Percentiles rank a stretch among this genome's conserved stretches.
phyloP scores from a whole-genome alignment of 1,284 basidiomycete genomes.

The Xanthoconium separans region DNA sequence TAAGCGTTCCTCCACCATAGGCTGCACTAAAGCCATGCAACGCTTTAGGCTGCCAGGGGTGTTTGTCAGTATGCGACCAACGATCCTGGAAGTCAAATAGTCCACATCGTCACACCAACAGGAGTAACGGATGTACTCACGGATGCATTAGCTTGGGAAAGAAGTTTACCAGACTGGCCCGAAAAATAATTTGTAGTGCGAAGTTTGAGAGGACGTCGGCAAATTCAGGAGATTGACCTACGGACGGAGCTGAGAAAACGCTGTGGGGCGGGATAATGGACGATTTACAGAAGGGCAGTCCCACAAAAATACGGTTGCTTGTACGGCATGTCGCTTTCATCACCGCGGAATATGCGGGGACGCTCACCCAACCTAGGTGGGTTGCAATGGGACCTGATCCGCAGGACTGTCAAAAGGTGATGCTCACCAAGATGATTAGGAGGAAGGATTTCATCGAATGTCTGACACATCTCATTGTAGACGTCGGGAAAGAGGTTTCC shows the following conservation, averaged over 20 bases:
- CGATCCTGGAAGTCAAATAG: conserved; percentile 23
- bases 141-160: conserved; percentile 36
- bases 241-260: conserved; percentile 14
- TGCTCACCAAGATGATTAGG: conserved; percentile 22
- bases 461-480: conserved; percentile 36
- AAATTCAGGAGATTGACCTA: conserved; percentile 31
- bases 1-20: conserved; percentile 35
- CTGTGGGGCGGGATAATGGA: conserved; percentile 5
- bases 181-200: conserved; percentile 33
- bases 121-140: conserved; percentile 21
- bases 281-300: conserved; percentile 39
- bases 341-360: conserved; percentile 29
- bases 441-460: conserved; percentile 35
- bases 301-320: conserved; percentile 47
- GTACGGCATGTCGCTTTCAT: conserved; percentile 37
- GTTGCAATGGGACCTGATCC: conserved; percentile 12
- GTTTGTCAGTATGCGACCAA: conserved; percentile 35
- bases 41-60: conserved; percentile 32
- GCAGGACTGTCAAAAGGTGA: neutral
- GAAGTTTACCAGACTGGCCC: conserved; percentile 32
- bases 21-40: conserved; percentile 32
- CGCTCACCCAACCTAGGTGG: conserved; percentile 30
- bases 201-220: conserved; percentile 35
- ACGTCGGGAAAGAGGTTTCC: conserved; percentile 36
- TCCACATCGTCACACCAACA: conserved; percentile 15